Conservation (phyloP, 331 rosid species). For the Acacia concinna region DNA sequence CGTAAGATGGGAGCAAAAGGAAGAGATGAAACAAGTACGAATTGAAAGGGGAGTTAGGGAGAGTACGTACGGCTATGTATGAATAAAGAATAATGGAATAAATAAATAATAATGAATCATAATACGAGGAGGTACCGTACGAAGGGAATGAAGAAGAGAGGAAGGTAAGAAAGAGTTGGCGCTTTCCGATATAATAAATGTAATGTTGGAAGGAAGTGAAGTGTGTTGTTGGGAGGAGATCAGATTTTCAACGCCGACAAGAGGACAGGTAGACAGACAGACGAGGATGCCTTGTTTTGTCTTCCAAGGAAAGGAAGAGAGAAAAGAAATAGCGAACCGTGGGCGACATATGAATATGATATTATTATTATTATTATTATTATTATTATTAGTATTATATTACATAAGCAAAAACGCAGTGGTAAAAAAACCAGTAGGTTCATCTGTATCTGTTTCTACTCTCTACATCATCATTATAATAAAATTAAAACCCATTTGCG, state of each 20-base stretch:
- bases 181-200: not conserved
- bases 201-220: not conserved
- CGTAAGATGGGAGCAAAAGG: not conserved
- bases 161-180: not conserved
- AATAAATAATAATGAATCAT: not conserved
- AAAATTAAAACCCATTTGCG: not conserved
- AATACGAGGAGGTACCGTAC: not conserved
- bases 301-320: slow-evolving; percentile 8
- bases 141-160: not conserved
- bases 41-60: too few species aligned
- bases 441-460: slow-evolving; percentile 25
- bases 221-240: not conserved
- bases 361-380: too few species aligned
- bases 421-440: not conserved
- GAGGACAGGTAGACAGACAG: slow-evolving; percentile 29
- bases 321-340: not conserved
- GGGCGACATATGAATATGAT: slow-evolving; percentile 26
- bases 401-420: not conserved
- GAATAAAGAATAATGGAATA: not conserved
- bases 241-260: slow-evolving; percentile 14
- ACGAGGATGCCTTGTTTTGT: slow-evolving; percentile 3
- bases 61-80: not conserved
- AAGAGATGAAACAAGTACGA: not conserved
- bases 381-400: too few species aligned
- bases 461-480: not conserved